Percentiles rank a stretch among this genome's conserved stretches.
Evolutionary conservation across 495 filamentous ascomycete genomes (phyloP).

Genomic region (Xanthoparmelia taractica): DNA sequence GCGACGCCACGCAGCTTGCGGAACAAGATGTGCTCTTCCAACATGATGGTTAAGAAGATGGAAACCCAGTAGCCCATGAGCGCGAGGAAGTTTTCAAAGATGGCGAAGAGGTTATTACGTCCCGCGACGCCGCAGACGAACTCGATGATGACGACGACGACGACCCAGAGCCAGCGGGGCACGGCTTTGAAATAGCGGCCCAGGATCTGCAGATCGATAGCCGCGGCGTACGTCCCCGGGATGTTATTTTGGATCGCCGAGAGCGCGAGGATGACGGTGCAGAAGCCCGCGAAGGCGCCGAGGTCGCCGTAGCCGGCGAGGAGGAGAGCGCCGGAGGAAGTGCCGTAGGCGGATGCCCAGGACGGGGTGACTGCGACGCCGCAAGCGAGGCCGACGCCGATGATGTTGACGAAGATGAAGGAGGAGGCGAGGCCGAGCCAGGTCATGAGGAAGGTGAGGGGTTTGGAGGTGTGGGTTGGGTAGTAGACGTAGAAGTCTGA

Average conservation of each 20-base stretch:
- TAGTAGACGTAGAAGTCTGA: constrained; percentile 54
- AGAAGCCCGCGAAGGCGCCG: constrained; percentile 61
- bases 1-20: constrained; percentile 30
- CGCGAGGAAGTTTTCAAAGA: constrained; percentile 51
- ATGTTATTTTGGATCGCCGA: constrained; percentile 63
- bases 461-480: constrained; percentile 40
- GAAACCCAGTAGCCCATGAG: constrained; percentile 54
- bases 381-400: constrained; percentile 63
- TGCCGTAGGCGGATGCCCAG: constrained; percentile 50
- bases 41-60: constrained; percentile 44
- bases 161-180: constrained; percentile 45
- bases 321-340: constrained; percentile 56
- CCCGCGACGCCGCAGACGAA: constrained; percentile 48
- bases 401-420: constrained; percentile 49
- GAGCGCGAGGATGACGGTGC: constrained; percentile 57
- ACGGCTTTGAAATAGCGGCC: constrained; percentile 39
- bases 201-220: constrained; percentile 44
- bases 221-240: constrained; percentile 56
- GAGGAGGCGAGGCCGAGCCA: constrained; percentile 41
- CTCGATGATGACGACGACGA: constrained; percentile 43
- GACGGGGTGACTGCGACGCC: constrained; percentile 43
- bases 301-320: constrained; percentile 55
- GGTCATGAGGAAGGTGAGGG: constrained; percentile 40
- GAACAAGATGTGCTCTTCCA: constrained; percentile 48
- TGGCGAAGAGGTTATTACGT: constrained; percentile 43